phyloP scores from a whole-genome alignment of 345 rosid species.

The Boechera divaricarpa region DNA sequence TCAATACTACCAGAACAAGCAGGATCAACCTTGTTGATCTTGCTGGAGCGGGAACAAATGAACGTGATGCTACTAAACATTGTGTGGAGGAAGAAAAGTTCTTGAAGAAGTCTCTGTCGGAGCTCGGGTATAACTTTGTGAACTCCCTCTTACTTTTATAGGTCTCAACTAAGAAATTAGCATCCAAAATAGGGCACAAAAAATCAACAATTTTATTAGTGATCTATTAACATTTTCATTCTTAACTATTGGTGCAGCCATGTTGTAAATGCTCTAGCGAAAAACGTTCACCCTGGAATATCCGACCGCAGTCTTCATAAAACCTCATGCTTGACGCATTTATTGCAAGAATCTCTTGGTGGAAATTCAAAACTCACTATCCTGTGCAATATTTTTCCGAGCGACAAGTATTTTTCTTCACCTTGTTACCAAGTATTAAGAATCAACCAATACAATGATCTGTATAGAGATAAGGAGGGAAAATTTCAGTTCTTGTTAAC shows the following conservation, averaged over 20 bases:
- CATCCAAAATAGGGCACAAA: background rate
- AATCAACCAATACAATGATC: conserved; percentile 7
- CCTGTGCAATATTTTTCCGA: conserved; percentile 75
- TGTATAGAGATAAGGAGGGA: background rate
- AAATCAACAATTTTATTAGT: background rate
- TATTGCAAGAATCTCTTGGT: conserved; percentile 88
- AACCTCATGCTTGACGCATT: conserved; percentile 77
- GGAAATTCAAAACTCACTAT: conserved; percentile 94
- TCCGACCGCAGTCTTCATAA: conserved; percentile 55
- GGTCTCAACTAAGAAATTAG: conserved; percentile 13
- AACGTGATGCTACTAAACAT: conserved; percentile 65
- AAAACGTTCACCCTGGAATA: conserved; percentile 52
- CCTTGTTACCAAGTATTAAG: conserved; percentile 11
- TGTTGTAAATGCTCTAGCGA: conserved; percentile 67
- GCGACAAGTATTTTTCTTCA: conserved; percentile 58
- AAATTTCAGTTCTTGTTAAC: background rate
- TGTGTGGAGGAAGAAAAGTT: conserved; percentile 69
- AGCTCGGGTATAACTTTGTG: conserved; percentile 72
- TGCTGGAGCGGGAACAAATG: conserved; percentile 81
- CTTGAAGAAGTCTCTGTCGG: conserved; percentile 85
- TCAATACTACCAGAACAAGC: conserved; percentile 90
- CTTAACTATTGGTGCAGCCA: conserved; percentile 57
- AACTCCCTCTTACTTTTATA: conserved; percentile 11
- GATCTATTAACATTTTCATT: conserved; percentile 14
- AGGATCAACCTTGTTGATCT: conserved; percentile 89